Evolutionary conservation across 495 filamentous ascomycete genomes (phyloP).

Genomic region (Podospora pseudopauciseta): DNA sequence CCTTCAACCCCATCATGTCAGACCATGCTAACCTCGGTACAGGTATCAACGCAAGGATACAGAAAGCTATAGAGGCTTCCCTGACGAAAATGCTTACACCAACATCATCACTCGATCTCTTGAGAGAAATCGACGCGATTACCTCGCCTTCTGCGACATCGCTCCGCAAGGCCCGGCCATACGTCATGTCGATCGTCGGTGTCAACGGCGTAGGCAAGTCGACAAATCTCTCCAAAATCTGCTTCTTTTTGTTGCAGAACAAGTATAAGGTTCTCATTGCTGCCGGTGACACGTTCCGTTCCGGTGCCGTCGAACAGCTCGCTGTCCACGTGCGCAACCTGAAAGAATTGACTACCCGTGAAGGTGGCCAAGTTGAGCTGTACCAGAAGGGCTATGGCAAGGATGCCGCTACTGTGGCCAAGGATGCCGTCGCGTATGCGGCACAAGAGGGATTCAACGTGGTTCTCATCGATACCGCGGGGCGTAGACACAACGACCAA

Average conservation of each 20-base stretch:
- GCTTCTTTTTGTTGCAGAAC: slow-evolving; percentile 95
- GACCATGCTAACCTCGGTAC: neutral
- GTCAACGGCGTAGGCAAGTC: slow-evolving; percentile 98
- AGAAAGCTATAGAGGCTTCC: slow-evolving; percentile 80
- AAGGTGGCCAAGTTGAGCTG: slow-evolving; percentile 79
- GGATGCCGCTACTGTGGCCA: slow-evolving; percentile 91
- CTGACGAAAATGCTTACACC: slow-evolving; percentile 93
- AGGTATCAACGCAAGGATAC: slow-evolving; percentile 76
- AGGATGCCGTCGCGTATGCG: slow-evolving; percentile 82
- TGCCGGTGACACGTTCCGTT: slow-evolving; percentile 95
- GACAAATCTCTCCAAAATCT: slow-evolving; percentile 94
- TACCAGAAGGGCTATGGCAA: slow-evolving; percentile 98
- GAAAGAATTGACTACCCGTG: slow-evolving; percentile 75
- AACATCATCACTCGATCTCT: slow-evolving; percentile 87
- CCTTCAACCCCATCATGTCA: neutral
- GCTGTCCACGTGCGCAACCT: slow-evolving; percentile 91
- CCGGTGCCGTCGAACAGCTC: slow-evolving; percentile 93
- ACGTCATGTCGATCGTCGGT: slow-evolving; percentile 95
- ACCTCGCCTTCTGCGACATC: slow-evolving; percentile 58
- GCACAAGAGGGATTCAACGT: slow-evolving; percentile 77
- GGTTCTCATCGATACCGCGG: slow-evolving; percentile 94
- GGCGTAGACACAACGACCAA: slow-evolving; percentile 90
- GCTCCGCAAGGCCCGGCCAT: slow-evolving; percentile 64
- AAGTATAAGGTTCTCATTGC: slow-evolving; percentile 93
- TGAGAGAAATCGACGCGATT: slow-evolving; percentile 84